Conservation (phyloP, 2,329 filamentous ascomycete genomes). For the Penicillium freii region DNA sequence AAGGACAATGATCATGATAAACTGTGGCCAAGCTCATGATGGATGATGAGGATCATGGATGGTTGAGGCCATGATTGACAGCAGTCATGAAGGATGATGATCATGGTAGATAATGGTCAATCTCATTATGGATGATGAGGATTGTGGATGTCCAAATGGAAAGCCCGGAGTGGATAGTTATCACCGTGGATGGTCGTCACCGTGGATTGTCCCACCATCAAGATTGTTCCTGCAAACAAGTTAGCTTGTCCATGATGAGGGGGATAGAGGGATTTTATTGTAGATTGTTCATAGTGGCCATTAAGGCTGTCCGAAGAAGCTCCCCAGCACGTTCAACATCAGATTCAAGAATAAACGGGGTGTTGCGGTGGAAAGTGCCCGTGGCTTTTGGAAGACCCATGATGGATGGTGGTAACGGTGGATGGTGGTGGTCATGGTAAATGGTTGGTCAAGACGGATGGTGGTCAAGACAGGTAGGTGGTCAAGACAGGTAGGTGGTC, state of each 20-base stretch:
- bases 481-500: not conserved
- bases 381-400: not conserved
- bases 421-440: not conserved
- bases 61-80: too few relatives aligned
- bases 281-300: not conserved
- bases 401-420: not conserved
- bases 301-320: not conserved
- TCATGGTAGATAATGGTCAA: not conserved
- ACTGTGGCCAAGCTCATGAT: not conserved
- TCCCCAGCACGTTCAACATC: not conserved
- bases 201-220: not conserved
- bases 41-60: not conserved
- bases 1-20: not conserved
- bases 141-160: not conserved
- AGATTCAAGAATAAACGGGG: not conserved
- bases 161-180: not conserved
- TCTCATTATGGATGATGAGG: not conserved
- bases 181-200: not conserved
- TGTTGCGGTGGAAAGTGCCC: not conserved
- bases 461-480: not conserved
- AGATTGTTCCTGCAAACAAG: not conserved
- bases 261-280: not conserved
- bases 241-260: not conserved
- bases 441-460: not conserved
- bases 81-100: not conserved